phyloP scores from a whole-genome alignment of 495 filamentous ascomycete species.

The Sabuloglossum arenarium region DNA sequence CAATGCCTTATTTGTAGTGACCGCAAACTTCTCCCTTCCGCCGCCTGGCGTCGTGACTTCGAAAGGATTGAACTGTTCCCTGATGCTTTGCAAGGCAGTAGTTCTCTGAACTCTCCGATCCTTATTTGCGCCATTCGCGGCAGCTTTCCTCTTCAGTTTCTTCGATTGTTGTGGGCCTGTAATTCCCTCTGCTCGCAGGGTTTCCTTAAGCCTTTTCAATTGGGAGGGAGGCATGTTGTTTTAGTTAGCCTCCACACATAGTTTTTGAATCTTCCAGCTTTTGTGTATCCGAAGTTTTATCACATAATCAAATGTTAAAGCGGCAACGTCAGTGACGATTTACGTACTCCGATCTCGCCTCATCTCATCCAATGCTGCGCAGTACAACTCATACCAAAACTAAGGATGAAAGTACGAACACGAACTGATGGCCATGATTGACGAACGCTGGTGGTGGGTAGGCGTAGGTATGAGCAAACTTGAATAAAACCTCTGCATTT shows the following conservation, averaged over 20 bases:
- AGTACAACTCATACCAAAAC: too few species aligned
- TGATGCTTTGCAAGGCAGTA: slow-evolving; percentile 58
- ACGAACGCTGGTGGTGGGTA: slow-evolving; percentile 20
- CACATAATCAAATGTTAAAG: background rate
- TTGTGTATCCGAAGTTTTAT: background rate
- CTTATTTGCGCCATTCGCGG: slow-evolving; percentile 35
- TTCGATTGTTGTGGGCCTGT: slow-evolving; percentile 79
- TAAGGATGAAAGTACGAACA: background rate
- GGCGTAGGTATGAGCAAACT: slow-evolving; percentile 11
- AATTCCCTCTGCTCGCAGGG: slow-evolving; percentile 68
- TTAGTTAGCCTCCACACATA: background rate
- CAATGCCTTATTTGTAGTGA: slow-evolving; percentile 37
- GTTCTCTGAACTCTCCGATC: slow-evolving; percentile 52
- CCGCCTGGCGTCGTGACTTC: slow-evolving; percentile 56
- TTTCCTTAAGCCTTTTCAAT: slow-evolving; percentile 83
- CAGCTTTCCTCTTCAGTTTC: slow-evolving; percentile 62
- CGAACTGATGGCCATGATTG: background rate
- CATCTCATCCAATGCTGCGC: background rate
- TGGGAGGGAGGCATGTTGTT: slow-evolving; percentile 75
- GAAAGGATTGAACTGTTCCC: slow-evolving; percentile 93
- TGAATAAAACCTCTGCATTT: slow-evolving; percentile 17
- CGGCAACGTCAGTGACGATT: background rate
- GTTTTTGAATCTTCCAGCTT: background rate
- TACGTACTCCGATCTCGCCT: too few species aligned
- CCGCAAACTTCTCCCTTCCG: slow-evolving; percentile 49